Percentiles rank a stretch among this genome's conserved stretches.
These are phyloP conservation scores for Microthlaspi erraticum DNA, from an alignment of 345 rosid genomes.

Conservation along the genomic window DNA sequence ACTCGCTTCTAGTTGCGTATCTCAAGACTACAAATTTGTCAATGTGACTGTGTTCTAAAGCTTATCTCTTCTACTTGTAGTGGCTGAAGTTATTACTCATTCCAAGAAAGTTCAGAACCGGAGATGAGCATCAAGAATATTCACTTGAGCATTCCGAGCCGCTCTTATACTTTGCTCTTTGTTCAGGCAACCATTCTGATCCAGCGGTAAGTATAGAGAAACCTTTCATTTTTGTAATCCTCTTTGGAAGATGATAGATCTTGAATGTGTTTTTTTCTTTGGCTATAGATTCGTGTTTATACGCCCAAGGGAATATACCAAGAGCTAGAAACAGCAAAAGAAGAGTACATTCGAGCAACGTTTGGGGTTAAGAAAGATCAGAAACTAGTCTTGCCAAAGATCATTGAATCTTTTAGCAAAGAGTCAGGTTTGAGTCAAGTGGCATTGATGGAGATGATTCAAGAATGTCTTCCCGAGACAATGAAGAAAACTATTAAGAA, in stretches of 20 bases:
- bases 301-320: conserved; percentile 73
- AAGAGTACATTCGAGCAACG: conserved; percentile 81
- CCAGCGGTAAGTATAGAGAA: conserved; percentile 75
- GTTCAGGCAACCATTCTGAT: conserved; percentile 94
- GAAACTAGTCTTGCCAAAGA: conserved; percentile 82
- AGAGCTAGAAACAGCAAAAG: conserved; percentile 86
- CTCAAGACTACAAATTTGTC: neutral
- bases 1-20: conserved; percentile 3
- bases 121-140: conserved; percentile 74
- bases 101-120: conserved; percentile 75
- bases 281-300: conserved; percentile 71
- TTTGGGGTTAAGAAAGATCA: conserved; percentile 72
- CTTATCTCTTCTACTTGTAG: conserved; percentile 51
- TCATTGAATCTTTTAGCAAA: conserved; percentile 73
- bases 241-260: neutral
- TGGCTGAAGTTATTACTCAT: conserved; percentile 76
- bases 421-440: conserved; percentile 64
- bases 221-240: conserved; percentile 1
- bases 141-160: conserved; percentile 73
- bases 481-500: conserved; percentile 56
- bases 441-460: conserved; percentile 72
- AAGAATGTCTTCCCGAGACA: conserved; percentile 66
- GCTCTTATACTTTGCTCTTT: conserved; percentile 80
- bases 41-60: conserved; percentile 10
- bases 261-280: conserved; percentile 23